Percentiles rank a stretch among this genome's conserved stretches.
phyloP scores from a whole-genome alignment of 1,284 basidiomycete species.

The Rhodofomes roseus region DNA sequence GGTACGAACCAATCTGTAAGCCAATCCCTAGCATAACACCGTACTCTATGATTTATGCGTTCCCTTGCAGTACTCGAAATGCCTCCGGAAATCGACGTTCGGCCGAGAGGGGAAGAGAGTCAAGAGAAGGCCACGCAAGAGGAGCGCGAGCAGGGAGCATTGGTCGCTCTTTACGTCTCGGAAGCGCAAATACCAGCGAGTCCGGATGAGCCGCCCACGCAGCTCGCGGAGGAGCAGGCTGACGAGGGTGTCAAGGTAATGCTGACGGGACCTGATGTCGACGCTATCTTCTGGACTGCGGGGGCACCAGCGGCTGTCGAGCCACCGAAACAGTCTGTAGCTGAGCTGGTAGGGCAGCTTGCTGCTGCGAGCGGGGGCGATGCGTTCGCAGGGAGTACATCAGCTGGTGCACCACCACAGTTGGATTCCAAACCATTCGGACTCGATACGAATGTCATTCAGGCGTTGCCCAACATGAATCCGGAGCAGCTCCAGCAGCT shows the following conservation, averaged over 20 bases:
- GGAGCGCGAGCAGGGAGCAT: conserved; percentile 70
- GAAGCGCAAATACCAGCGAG: conserved; percentile 68
- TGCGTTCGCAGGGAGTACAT: conserved; percentile 10
- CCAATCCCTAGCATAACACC: conserved; percentile 9
- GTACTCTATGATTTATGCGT: conserved; percentile 17
- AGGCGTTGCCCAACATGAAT: conserved; percentile 32
- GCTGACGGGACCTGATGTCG: conserved; percentile 65
- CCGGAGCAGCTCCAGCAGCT: conserved; percentile 64
- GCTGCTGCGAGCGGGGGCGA: conserved; percentile 36
- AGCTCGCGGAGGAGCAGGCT: conserved; percentile 63
- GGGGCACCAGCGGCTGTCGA: conserved; percentile 33
- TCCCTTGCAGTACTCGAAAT: conserved; percentile 54
- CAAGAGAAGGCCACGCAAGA: conserved; percentile 65
- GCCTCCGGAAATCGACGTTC: conserved; percentile 48
- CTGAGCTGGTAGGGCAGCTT: conserved; percentile 68
- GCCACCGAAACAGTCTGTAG: conserved; percentile 45
- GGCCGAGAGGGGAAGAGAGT: conserved; percentile 59
- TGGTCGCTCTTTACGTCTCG: conserved; percentile 69
- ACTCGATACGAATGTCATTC: conserved; percentile 16
- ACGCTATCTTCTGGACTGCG: conserved; percentile 59
- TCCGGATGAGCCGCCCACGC: conserved; percentile 62
- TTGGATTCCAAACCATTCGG: conserved; percentile 10
- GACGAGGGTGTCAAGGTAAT: conserved; percentile 60
- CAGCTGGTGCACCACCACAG: conserved; percentile 6
- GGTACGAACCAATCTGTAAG: conserved; percentile 74